Conservation (phyloP, 192 early-diverging fungal species). For the Backusella psychrophila region DNA sequence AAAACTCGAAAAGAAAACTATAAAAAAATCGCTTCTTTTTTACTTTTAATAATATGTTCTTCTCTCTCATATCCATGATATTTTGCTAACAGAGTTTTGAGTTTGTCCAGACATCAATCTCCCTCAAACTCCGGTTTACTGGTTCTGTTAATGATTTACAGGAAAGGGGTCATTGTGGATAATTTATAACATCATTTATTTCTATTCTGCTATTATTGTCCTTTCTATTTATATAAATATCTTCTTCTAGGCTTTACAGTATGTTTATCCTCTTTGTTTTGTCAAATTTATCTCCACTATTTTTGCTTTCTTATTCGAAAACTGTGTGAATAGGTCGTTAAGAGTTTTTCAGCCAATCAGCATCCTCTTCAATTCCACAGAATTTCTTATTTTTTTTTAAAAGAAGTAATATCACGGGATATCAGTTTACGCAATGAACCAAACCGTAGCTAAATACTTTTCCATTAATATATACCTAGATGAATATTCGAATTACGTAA, state of each 20-base stretch:
- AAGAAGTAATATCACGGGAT: not conserved
- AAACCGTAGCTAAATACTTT: not conserved
- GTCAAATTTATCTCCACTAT: not conserved
- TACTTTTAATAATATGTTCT: not conserved
- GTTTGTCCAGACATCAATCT: not conserved
- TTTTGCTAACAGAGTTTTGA: not conserved
- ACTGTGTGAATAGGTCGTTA: not conserved
- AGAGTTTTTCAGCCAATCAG: not conserved
- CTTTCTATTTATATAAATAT: not conserved
- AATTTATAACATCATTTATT: not conserved
- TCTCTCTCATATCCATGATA: not conserved
- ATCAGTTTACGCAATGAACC: not conserved
- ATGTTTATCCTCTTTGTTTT: not conserved
- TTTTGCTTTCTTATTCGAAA: not conserved
- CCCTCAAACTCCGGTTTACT: not conserved
- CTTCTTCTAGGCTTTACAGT: not conserved
- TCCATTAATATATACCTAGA: not conserved
- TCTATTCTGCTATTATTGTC: not conserved
- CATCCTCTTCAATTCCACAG: not conserved
- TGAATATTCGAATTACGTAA: not conserved
- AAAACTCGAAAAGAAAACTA: not conserved
- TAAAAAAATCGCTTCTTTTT: not conserved
- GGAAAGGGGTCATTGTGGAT: not conserved
- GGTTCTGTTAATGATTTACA: not conserved
- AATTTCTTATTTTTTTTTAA: not conserved